Percentiles rank a stretch among this genome's conserved stretches.
Evolutionary conservation across 441 rosid species (phyloP).

Genomic region (Viola pubescens): DNA sequence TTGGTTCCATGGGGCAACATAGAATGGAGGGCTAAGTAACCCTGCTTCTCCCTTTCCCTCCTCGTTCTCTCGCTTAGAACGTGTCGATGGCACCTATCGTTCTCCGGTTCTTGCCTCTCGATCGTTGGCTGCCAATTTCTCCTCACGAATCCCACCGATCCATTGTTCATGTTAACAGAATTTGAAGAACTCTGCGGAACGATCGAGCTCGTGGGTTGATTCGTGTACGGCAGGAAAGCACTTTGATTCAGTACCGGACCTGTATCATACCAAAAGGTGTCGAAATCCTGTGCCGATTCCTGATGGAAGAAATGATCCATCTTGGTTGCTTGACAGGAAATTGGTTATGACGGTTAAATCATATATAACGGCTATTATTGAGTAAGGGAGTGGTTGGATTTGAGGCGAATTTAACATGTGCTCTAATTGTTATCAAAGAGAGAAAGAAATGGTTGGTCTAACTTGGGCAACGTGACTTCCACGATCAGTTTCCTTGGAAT

Average conservation of each 20-base stretch:
- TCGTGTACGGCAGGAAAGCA: slow-evolving; percentile 34
- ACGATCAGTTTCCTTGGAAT: no score
- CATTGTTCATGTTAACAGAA: slow-evolving; percentile 36
- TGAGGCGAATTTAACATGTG: slow-evolving; percentile 16
- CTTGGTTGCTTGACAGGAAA: no score
- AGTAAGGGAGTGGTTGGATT: not conserved
- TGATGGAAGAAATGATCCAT: slow-evolving; percentile 36
- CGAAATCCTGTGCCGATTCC: slow-evolving; percentile 8
- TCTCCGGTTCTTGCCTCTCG: slow-evolving; percentile 21
- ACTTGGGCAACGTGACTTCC: not conserved
- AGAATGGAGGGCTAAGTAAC: slow-evolving; percentile 41
- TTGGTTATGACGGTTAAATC: no score
- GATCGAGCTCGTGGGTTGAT: slow-evolving; percentile 10
- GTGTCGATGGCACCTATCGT: slow-evolving; percentile 28
- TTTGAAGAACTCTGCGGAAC: not conserved
- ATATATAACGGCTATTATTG: no score
- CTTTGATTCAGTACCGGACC: slow-evolving; percentile 16
- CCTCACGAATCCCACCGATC: slow-evolving; percentile 35
- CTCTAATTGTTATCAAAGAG: slow-evolving; percentile 14
- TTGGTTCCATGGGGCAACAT: slow-evolving; percentile 39
- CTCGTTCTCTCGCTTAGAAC: slow-evolving; percentile 53
- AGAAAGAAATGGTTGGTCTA: not conserved
- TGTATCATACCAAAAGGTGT: slow-evolving; percentile 21
- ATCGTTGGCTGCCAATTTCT: slow-evolving; percentile 19
- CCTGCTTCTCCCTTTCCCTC: slow-evolving; percentile 48